Evolutionary conservation across 805 yeast genomes (phyloP).

Genomic region (Helenozyma rhizophorensis): DNA sequence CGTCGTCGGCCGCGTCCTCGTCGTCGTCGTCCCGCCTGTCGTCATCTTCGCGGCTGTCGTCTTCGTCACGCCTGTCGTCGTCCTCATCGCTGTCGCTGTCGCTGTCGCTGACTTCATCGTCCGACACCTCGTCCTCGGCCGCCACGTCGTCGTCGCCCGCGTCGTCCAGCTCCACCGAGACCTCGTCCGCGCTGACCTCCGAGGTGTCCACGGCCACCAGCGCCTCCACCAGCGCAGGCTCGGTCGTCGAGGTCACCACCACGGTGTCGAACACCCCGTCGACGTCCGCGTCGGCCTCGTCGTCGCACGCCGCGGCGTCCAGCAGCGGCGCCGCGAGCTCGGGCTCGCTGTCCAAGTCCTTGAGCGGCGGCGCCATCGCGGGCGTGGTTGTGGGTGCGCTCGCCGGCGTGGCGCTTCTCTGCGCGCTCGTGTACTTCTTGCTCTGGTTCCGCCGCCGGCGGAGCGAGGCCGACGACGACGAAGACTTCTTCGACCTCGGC

Average conservation of each 20-base stretch:
- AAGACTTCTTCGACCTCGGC: constrained; percentile 25
- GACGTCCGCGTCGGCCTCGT: constrained; percentile 5
- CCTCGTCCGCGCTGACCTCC: constrained; percentile 14
- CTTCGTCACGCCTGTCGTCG: constrained; percentile 9
- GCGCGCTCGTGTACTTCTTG: constrained; percentile 33
- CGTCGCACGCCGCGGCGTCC: constrained; percentile 1
- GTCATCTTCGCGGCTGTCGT: constrained; percentile 8
- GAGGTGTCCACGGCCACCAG: constrained; percentile 17
- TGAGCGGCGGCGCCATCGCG: constrained; percentile 39
- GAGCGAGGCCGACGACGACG: constrained; percentile 31
- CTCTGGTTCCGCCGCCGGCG: constrained; percentile 39
- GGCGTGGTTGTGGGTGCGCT: constrained; percentile 41
- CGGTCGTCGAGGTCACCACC: constrained; percentile 20
- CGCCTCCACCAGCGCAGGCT: constrained; percentile 11
- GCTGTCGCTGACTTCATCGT: constrained; percentile 2
- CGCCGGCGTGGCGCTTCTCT: constrained; percentile 32
- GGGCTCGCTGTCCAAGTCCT: constrained; percentile 3
- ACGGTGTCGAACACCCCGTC: constrained; percentile 11
- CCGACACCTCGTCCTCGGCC: constrained; percentile 9
- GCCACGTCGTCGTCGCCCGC: neutral
- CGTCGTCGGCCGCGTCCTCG: constrained; percentile 11
- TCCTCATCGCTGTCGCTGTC: constrained; percentile 6
- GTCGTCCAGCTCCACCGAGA: constrained; percentile 1
- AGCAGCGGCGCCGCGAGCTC: constrained; percentile 1
- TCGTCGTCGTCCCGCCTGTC: constrained; percentile 13